Evolutionary conservation across 768 basidiomycete genomes (phyloP).

Genomic region (Amanita thiersii): DNA sequence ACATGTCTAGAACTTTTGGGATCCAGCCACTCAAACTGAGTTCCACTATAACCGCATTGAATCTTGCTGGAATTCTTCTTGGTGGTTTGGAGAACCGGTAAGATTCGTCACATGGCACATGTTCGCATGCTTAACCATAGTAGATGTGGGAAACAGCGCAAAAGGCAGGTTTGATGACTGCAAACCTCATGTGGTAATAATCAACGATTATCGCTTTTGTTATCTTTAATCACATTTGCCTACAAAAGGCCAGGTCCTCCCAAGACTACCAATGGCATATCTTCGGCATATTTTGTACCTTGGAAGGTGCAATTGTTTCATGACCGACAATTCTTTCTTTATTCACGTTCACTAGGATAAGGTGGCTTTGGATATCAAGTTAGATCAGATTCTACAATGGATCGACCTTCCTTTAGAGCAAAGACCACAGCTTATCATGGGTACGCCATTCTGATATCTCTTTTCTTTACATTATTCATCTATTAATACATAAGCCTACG

Average conservation of each 20-base stretch:
- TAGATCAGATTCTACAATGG: conserved; percentile 74
- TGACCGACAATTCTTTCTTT: conserved; percentile 1
- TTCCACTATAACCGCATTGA: conserved; percentile 67
- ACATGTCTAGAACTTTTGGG: conserved; percentile 70
- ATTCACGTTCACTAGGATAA: conserved; percentile 34
- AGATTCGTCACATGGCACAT: conserved; percentile 6
- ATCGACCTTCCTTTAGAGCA: conserved; percentile 66
- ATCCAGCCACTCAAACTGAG: conserved; percentile 50
- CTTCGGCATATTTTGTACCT: conserved; percentile 71
- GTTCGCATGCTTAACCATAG: conserved; percentile 1
- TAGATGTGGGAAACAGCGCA: conserved; percentile 90
- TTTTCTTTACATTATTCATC: conserved; percentile 2
- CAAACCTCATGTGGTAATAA: conserved; percentile 87
- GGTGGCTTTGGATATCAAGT: conserved; percentile 59
- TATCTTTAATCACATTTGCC: background rate
- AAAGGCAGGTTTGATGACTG: conserved; percentile 64
- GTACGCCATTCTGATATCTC: conserved; percentile 26
- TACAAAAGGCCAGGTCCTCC: conserved; percentile 79
- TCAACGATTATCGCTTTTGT: background rate
- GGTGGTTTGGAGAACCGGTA: conserved; percentile 92
- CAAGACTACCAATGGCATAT: conserved; percentile 51
- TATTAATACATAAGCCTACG: conserved; percentile 46
- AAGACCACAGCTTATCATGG: conserved; percentile 73
- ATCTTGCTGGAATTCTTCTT: conserved; percentile 56
- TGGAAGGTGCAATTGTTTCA: conserved; percentile 48